Evolutionary conservation across 352 stramenopile species (phyloP).

Genomic region (Globisporangium heterothallicum): DNA sequence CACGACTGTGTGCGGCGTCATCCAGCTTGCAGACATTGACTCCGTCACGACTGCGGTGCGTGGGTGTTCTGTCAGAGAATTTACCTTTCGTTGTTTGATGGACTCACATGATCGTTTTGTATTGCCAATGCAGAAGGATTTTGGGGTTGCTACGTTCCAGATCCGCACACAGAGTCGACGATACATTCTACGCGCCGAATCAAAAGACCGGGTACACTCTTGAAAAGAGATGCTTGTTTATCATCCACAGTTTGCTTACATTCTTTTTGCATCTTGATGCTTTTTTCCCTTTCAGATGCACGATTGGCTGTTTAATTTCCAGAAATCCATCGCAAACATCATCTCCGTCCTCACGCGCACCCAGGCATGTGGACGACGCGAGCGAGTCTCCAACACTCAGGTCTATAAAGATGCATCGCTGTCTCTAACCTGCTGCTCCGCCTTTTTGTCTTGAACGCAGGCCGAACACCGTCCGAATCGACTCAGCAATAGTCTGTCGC

Average conservation of each 20-base stretch:
- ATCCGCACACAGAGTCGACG: conserved; percentile 73
- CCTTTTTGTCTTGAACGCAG: conserved; percentile 17
- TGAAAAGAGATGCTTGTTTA: too few species aligned
- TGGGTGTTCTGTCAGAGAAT: neutral
- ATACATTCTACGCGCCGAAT: conserved; percentile 74
- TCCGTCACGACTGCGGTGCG: conserved; percentile 80
- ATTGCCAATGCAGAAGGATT: conserved; percentile 57
- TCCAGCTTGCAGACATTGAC: conserved; percentile 77
- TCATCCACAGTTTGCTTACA: neutral
- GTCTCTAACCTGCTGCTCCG: conserved; percentile 2
- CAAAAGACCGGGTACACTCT: conserved; percentile 80
- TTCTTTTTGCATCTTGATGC: neutral
- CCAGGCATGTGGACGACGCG: conserved; percentile 34
- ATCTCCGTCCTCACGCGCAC: conserved; percentile 67
- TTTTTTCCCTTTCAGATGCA: conserved; percentile 52
- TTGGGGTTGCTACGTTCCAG: conserved; percentile 75
- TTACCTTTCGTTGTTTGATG: neutral
- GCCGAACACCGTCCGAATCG: conserved; percentile 34
- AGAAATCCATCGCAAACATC: conserved; percentile 86
- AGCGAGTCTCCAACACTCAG: too few species aligned
- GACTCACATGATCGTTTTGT: neutral
- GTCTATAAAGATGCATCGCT: too few species aligned
- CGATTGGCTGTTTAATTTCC: conserved; percentile 87
- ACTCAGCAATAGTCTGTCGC: conserved; percentile 44
- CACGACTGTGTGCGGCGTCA: conserved; percentile 59